Evolutionary conservation across 768 basidiomycete species (phyloP).

Genomic region (Boletellus sp.): DNA sequence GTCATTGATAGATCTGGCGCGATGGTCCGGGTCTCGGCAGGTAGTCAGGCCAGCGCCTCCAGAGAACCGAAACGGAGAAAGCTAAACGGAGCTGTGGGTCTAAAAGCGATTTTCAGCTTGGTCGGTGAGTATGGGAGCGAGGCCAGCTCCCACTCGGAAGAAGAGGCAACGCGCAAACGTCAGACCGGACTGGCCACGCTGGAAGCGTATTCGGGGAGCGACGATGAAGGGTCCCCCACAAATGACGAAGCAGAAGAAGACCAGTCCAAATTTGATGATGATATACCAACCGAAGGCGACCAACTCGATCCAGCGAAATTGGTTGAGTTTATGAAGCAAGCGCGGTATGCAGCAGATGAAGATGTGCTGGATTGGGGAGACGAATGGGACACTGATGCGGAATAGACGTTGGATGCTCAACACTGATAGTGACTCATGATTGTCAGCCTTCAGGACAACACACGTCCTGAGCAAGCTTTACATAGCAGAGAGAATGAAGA

Average conservation of each 20-base stretch:
- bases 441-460: background rate
- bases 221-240: slow-evolving; percentile 5
- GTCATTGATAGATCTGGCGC: slow-evolving; percentile 56
- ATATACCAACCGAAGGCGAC: slow-evolving; percentile 7
- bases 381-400: slow-evolving; percentile 22
- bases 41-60: slow-evolving; percentile 26
- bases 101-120: slow-evolving; percentile 53
- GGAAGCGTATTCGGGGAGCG: slow-evolving; percentile 24
- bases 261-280: slow-evolving; percentile 11
- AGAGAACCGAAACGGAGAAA: slow-evolving; percentile 52
- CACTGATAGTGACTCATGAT: background rate
- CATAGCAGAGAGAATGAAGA: too few relatives aligned
- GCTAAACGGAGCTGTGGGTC: slow-evolving; percentile 48
- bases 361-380: slow-evolving; percentile 32
- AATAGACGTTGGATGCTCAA: background rate
- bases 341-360: slow-evolving; percentile 23
- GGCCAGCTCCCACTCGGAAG: slow-evolving; percentile 35
- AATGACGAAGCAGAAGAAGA: slow-evolving; percentile 15
- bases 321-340: slow-evolving; percentile 24
- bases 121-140: slow-evolving; percentile 61
- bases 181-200: slow-evolving; percentile 18
- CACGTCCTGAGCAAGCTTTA: too few relatives aligned
- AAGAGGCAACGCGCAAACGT: slow-evolving; percentile 6
- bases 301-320: slow-evolving; percentile 17
- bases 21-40: slow-evolving; percentile 9